Conservation (phyloP, 371 early-diverging fungal species). For the Mucor plumbeus region DNA sequence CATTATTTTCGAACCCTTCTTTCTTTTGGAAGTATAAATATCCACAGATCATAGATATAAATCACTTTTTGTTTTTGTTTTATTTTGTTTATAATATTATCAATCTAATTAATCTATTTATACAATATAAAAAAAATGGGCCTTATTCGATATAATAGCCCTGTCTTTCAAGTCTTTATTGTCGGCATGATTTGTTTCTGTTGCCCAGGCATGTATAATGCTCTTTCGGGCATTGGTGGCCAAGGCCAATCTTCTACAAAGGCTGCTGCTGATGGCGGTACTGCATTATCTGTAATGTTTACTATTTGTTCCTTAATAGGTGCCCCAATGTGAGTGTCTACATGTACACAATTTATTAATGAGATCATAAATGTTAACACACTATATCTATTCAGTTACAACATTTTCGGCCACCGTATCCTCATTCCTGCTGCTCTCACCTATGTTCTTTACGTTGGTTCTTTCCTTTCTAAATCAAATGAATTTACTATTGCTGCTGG, state of each 20-base stretch:
- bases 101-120: neutral
- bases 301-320: constrained; percentile 69
- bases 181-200: constrained; percentile 79
- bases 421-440: constrained; percentile 59
- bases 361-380: too few relatives aligned
- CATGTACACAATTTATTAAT: too few relatives aligned
- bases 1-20: too few relatives aligned
- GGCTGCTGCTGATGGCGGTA: constrained; percentile 67
- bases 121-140: constrained; percentile 13
- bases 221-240: constrained; percentile 61
- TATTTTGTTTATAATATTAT: neutral
- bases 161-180: constrained; percentile 67
- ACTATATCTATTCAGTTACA: constrained; percentile 33
- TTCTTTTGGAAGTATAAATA: neutral
- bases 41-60: neutral
- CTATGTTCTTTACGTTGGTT: constrained; percentile 64
- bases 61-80: neutral
- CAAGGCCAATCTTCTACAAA: constrained; percentile 59
- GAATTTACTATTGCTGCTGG: constrained; percentile 60
- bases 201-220: constrained; percentile 89
- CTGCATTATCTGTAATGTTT: constrained; percentile 71
- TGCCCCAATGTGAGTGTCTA: constrained; percentile 48
- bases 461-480: constrained; percentile 53
- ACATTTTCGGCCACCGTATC: constrained; percentile 61
- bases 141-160: constrained; percentile 54